Conservation (phyloP, 2,329 filamentous ascomycete species). For the Aspergillus texensis region DNA sequence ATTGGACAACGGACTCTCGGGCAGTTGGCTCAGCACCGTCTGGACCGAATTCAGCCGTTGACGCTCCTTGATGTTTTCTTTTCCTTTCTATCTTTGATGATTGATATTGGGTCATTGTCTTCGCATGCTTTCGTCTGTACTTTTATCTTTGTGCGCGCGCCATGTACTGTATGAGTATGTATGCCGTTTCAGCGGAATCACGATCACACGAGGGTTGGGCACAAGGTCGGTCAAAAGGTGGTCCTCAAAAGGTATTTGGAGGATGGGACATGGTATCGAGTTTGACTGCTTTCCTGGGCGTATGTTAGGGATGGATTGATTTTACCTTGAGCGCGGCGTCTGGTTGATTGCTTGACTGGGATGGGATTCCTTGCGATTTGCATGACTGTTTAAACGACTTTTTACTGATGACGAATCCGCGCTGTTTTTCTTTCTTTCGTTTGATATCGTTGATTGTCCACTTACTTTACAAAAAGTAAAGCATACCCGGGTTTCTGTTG, state of each 20-base stretch:
- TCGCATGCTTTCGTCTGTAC: conserved; percentile 25
- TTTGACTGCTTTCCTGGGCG: conserved; percentile 12
- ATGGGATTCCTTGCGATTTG: neutral
- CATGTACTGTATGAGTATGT: conserved; percentile 31
- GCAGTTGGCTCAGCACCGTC: conserved; percentile 40
- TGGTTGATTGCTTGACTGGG: conserved; percentile 7
- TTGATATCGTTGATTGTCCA: neutral
- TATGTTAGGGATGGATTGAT: conserved; percentile 6
- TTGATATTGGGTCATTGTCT: conserved; percentile 7
- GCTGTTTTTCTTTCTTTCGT: neutral
- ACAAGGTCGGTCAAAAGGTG: conserved; percentile 6
- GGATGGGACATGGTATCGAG: conserved; percentile 4
- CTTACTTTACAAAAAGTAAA: conserved; percentile 1
- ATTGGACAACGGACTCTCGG: conserved; percentile 35
- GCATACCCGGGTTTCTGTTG: neutral
- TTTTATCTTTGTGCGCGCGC: conserved; percentile 29
- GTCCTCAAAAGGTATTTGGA: neutral
- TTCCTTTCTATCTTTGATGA: conserved; percentile 10
- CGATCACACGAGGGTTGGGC: conserved; percentile 16
- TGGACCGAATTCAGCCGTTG: conserved; percentile 38
- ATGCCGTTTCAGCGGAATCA: conserved; percentile 17
- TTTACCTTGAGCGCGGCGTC: conserved; percentile 14
- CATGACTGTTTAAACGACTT: conserved; percentile 6
- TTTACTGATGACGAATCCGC: neutral
- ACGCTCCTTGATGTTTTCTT: neutral